phyloP scores from a whole-genome alignment of 2,329 filamentous ascomycete species.

The Paecilomyces sp. region DNA sequence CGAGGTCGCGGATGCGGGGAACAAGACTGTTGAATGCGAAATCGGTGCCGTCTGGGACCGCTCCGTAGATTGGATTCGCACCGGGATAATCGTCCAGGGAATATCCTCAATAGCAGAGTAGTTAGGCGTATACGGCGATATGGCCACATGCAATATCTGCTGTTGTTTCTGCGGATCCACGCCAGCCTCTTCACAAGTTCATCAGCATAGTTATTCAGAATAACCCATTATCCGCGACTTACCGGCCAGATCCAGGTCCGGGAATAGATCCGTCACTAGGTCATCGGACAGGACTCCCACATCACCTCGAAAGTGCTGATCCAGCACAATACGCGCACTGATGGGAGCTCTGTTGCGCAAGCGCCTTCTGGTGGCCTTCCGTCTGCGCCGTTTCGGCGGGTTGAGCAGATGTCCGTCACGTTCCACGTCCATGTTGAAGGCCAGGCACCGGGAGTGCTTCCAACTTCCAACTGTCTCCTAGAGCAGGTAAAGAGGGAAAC shows the following conservation, averaged over 20 bases:
- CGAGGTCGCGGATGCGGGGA: conserved; percentile 64
- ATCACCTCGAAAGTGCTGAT: conserved; percentile 78
- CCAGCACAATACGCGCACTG: conserved; percentile 72
- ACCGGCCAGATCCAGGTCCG: conserved; percentile 48
- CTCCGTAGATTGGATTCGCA: conserved; percentile 46
- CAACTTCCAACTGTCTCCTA: background rate
- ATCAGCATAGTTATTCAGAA: conserved; percentile 3
- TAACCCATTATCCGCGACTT: conserved; percentile 7
- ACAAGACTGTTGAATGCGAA: conserved; percentile 69
- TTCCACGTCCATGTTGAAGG: conserved; percentile 36
- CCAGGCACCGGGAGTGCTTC: background rate
- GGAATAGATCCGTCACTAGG: conserved; percentile 74
- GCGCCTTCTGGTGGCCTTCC: conserved; percentile 38
- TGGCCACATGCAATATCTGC: conserved; percentile 37
- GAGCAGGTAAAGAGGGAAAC: background rate
- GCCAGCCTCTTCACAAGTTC: conserved; percentile 4
- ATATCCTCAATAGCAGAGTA: conserved; percentile 48
- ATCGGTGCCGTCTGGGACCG: conserved; percentile 52
- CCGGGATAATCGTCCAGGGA: conserved; percentile 79
- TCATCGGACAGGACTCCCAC: conserved; percentile 81
- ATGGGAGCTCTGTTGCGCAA: conserved; percentile 62
- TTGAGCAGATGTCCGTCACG: conserved; percentile 30
- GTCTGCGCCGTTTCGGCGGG: conserved; percentile 45
- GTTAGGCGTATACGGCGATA: conserved; percentile 39
- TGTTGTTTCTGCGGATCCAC: conserved; percentile 14